Conservation (phyloP, 306 rosid species). For the Vigna angularis region DNA sequence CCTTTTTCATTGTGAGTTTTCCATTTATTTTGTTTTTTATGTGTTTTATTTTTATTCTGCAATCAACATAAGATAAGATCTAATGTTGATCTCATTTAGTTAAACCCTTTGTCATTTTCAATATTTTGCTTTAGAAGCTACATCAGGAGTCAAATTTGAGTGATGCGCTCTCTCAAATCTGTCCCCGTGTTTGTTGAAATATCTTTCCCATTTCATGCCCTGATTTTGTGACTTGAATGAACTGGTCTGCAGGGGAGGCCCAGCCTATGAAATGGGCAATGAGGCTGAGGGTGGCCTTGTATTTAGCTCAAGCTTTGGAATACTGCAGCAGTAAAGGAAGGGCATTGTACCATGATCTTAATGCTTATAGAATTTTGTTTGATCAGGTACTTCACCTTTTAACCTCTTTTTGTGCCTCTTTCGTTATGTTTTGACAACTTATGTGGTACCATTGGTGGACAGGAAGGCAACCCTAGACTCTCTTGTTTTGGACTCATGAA, state of each 20-base stretch:
- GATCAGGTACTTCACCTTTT: constrained; percentile 66
- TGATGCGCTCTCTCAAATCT: constrained; percentile 23
- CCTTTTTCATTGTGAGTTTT: constrained; percentile 85
- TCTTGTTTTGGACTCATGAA: constrained; percentile 99
- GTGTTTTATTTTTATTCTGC: neutral
- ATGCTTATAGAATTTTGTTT: constrained; percentile 94
- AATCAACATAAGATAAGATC: neutral
- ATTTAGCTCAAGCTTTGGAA: constrained; percentile 94
- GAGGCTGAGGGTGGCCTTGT: constrained; percentile 98
- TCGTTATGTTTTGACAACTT: constrained; percentile 36
- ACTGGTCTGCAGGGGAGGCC: constrained; percentile 72
- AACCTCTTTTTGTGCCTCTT: constrained; percentile 19
- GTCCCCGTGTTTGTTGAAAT: constrained; percentile 18
- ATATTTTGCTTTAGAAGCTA: constrained; percentile 32
- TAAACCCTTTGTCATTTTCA: neutral
- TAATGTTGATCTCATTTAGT: constrained; percentile 2
- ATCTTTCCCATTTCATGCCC: constrained; percentile 3
- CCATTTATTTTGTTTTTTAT: neutral
- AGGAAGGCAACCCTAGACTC: constrained; percentile 92
- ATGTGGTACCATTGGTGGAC: constrained; percentile 43
- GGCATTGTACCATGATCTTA: constrained; percentile 94
- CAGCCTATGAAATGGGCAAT: constrained; percentile 99
- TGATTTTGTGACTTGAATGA: constrained; percentile 48
- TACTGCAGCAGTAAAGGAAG: constrained; percentile 88
- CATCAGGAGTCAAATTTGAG: constrained; percentile 1